These are phyloP conservation scores for Flagelloscypha sp. DNA, from an alignment of 768 basidiomycete species.

Conservation along the genomic window DNA sequence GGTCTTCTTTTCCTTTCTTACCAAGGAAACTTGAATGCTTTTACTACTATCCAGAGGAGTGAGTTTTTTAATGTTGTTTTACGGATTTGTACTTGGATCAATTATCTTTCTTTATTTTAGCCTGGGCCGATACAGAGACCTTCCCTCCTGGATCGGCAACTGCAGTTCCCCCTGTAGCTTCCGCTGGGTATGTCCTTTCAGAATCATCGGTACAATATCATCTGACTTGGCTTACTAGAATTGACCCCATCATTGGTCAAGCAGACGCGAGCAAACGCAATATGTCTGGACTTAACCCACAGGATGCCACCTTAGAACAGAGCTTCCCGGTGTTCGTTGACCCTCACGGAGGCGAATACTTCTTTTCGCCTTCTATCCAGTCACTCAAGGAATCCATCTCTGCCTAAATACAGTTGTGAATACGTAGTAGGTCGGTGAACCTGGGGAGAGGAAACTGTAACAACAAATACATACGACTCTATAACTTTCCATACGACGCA, in stretches of 20 bases:
- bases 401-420: too few relatives aligned
- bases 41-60: constrained; percentile 36
- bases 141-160: constrained; percentile 1
- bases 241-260: constrained; percentile 1
- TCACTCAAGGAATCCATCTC: constrained; percentile 31
- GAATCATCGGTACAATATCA: too few relatives aligned
- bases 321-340: constrained; percentile 31
- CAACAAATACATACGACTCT: too few relatives aligned
- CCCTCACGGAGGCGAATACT: constrained; percentile 45
- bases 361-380: constrained; percentile 42
- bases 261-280: not conserved
- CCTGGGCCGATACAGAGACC: not conserved
- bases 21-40: constrained; percentile 34
- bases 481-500: too few relatives aligned
- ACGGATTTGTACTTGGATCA: too few relatives aligned
- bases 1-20: constrained; percentile 40
- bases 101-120: too few relatives aligned
- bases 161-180: too few relatives aligned
- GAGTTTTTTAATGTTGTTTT: constrained; percentile 8
- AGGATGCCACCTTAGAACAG: constrained; percentile 20
- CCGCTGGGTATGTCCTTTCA: too few relatives aligned
- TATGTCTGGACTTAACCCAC: constrained; percentile 20
- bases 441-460: too few relatives aligned
- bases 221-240: not conserved
- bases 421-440: too few relatives aligned